Evolutionary conservation across 345 rosid species (phyloP).

Genomic region (Geranium brycei): DNA sequence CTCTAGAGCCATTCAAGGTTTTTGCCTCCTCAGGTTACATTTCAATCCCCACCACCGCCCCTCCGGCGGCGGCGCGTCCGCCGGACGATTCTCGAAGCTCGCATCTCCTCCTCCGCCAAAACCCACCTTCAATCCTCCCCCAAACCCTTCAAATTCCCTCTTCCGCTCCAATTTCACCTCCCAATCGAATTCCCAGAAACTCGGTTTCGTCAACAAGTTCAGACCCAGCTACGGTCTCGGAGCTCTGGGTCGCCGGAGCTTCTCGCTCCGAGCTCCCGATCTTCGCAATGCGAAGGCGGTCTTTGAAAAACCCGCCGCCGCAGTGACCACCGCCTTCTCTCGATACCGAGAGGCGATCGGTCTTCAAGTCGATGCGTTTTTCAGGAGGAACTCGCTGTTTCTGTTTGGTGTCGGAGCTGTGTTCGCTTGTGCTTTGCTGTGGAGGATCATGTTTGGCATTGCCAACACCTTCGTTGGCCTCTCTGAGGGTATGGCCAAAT

Average conservation of each 20-base stretch:
- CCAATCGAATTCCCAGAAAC: neutral
- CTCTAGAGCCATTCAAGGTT: slow-evolving; percentile 7
- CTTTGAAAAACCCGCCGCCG: slow-evolving; percentile 44
- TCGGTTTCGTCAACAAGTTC: neutral
- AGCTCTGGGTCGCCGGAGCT: slow-evolving; percentile 14
- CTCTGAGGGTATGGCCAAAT: slow-evolving; percentile 89
- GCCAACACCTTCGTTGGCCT: slow-evolving; percentile 72
- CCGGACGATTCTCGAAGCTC: neutral
- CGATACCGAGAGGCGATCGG: slow-evolving; percentile 59
- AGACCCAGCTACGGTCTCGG: neutral
- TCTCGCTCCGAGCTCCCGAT: slow-evolving; percentile 26
- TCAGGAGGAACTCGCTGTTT: slow-evolving; percentile 52
- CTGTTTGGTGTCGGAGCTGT: slow-evolving; percentile 60
- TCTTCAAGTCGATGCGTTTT: slow-evolving; percentile 66
- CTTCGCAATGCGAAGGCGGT: slow-evolving; percentile 33
- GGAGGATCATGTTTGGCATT: slow-evolving; percentile 87
- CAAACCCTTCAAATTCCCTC: neutral
- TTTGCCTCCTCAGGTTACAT: slow-evolving; percentile 8
- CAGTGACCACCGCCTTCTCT: slow-evolving; percentile 38
- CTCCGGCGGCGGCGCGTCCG: neutral
- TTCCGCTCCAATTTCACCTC: neutral
- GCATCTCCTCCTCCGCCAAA: neutral
- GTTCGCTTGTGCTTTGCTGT: slow-evolving; percentile 46
- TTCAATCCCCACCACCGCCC: slow-evolving; percentile 1
- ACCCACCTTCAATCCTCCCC: neutral